Conservation (phyloP, 2,329 filamentous ascomycete species). For the Cordyceps pruinosa region DNA sequence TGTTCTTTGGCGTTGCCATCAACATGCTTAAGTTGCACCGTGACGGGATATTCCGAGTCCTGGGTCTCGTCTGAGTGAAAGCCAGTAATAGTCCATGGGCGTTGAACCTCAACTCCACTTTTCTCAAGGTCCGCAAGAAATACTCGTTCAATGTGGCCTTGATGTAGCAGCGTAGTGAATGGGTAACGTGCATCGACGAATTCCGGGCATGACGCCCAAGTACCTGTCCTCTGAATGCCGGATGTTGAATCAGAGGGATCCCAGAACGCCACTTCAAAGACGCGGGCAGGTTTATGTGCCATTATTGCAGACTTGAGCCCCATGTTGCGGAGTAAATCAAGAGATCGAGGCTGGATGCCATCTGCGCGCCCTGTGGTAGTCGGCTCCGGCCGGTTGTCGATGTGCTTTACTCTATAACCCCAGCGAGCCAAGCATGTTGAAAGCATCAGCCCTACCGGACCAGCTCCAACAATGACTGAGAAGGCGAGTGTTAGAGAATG, state of each 20-base stretch:
- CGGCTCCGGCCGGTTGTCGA: conserved; percentile 82
- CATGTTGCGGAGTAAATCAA: conserved; percentile 84
- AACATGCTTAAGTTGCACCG: conserved; percentile 69
- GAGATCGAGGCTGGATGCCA: conserved; percentile 82
- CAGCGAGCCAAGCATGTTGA: conserved; percentile 84
- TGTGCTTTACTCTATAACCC: conserved; percentile 93
- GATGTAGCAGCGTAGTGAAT: conserved; percentile 64
- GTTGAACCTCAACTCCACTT: conserved; percentile 53
- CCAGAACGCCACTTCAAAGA: conserved; percentile 73
- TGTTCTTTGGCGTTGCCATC: conserved; percentile 66
- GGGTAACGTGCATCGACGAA: conserved; percentile 71
- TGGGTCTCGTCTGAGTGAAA: conserved; percentile 52
- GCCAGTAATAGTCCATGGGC: conserved; percentile 57
- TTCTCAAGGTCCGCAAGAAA: conserved; percentile 60
- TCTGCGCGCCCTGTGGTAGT: conserved; percentile 82
- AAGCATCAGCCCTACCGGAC: conserved; percentile 79
- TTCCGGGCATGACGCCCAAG: conserved; percentile 81
- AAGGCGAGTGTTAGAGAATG: conserved; percentile 11
- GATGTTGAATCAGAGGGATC: conserved; percentile 49
- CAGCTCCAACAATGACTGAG: conserved; percentile 79
- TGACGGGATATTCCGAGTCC: conserved; percentile 65
- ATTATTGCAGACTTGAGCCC: conserved; percentile 82
- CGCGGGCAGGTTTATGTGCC: conserved; percentile 78
- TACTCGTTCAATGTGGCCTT: conserved; percentile 64
- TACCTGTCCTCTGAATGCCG: conserved; percentile 59